Percentiles rank a stretch among this genome's conserved stretches.
Conservation (phyloP, 1,139 yeast genomes). For the Geotrichum aggregatum region DNA sequence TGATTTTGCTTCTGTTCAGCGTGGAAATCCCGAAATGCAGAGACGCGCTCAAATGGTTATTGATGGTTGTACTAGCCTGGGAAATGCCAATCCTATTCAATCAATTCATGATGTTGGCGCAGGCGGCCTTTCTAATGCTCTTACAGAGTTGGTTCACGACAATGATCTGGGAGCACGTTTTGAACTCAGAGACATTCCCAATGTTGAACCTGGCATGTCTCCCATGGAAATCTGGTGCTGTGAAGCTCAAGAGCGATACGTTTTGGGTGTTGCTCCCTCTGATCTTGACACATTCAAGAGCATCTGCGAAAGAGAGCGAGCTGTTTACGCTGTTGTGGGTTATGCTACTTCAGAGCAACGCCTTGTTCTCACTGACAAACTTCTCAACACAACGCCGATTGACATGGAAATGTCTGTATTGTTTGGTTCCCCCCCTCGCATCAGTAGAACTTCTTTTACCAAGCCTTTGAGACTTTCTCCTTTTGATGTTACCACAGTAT, state of each 20-base stretch:
- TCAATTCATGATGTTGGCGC: conserved; percentile 99
- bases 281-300: conserved; percentile 67
- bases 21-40: conserved; percentile 99
- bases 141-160: conserved; percentile 96
- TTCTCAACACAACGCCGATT: conserved; percentile 77
- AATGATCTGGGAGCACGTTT: conserved; percentile 91
- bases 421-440: conserved; percentile 95
- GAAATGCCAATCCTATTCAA: conserved; percentile 79
- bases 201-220: conserved; percentile 96
- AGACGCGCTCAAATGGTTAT: conserved; percentile 98
- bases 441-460: conserved; percentile 75
- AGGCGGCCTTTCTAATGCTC: conserved; percentile 95
- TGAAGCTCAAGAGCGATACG: conserved; percentile 98
- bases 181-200: conserved; percentile 84
- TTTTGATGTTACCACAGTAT: conserved; percentile 40
- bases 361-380: conserved; percentile 72
- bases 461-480: conserved; percentile 57
- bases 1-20: conserved; percentile 97
- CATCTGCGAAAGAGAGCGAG: conserved; percentile 92
- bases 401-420: conserved; percentile 95
- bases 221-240: conserved; percentile 99
- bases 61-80: conserved; percentile 85
- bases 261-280: conserved; percentile 81
- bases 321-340: conserved; percentile 94
- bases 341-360: conserved; percentile 84